A percentile compares a stretch with the other conserved stretches of the same genome.
Conservation (phyloP, 140 eudicot species). For the Oenanthe javanica region DNA sequence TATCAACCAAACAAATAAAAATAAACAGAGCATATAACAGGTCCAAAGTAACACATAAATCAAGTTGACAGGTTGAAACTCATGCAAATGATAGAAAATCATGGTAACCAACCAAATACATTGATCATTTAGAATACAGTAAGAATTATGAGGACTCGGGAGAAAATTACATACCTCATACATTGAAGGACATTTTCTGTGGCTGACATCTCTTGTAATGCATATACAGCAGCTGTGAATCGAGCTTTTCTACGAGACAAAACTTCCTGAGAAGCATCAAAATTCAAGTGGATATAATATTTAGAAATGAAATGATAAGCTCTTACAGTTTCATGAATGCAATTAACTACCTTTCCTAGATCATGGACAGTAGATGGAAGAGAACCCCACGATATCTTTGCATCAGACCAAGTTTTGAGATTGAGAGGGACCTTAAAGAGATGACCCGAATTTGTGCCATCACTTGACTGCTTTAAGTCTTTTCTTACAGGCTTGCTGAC, state of each 20-base stretch:
- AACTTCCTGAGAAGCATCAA: conserved; percentile 38
- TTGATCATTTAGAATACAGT: background rate
- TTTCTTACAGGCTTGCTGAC: conserved; percentile 38
- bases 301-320: background rate
- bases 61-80: no score
- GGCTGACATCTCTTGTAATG: conserved; percentile 57
- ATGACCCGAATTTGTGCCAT: conserved; percentile 22
- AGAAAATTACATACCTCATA: conserved; percentile 46
- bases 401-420: conserved; percentile 35
- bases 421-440: conserved; percentile 36
- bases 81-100: background rate
- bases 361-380: conserved; percentile 43
- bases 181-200: conserved; percentile 52
- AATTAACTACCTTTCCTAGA: conserved; percentile 60
- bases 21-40: background rate
- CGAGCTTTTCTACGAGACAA: conserved; percentile 33
- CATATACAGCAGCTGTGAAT: conserved; percentile 47
- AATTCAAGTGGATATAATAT: conserved; percentile 8
- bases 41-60: background rate
- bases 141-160: background rate
- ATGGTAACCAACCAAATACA: background rate
- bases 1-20: no score
- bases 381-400: conserved; percentile 38
- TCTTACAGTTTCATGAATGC: background rate
- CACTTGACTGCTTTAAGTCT: conserved; percentile 40